A percentile compares a stretch with the other conserved stretches of the same genome.
Evolutionary conservation across 192 early-diverging fungal genomes (phyloP).

Genomic region (Mortierella antarctica): DNA sequence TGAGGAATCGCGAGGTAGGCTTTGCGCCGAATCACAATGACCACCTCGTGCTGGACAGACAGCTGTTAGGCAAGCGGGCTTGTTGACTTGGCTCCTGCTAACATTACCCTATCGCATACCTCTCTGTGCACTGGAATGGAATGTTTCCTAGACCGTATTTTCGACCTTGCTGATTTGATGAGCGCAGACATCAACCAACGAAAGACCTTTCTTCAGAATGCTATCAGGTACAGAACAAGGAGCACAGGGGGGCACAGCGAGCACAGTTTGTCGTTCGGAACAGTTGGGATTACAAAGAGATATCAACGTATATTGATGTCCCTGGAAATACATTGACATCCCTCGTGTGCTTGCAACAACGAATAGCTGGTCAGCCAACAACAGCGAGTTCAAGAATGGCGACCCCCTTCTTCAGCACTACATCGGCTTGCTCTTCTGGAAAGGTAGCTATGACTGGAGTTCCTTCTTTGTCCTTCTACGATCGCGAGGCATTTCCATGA

Average conservation of each 20-base stretch:
- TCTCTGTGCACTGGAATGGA: not conserved
- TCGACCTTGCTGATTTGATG: constrained; percentile 51
- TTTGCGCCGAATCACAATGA: not conserved
- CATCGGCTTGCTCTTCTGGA: constrained; percentile 73
- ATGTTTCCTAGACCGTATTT: constrained; percentile 44
- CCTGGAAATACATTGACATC: not conserved
- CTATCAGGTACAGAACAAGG: constrained; percentile 56
- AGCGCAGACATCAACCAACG: constrained; percentile 42
- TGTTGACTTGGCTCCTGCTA: no score
- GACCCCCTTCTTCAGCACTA: constrained; percentile 82
- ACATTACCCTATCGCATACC: not conserved
- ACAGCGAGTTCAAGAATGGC: constrained; percentile 66
- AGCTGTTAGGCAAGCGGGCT: no score
- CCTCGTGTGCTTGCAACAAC: not conserved
- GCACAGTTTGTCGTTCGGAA: no score
- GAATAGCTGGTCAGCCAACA: constrained; percentile 70
- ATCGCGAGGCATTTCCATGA: not conserved
- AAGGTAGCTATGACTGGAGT: constrained; percentile 54
- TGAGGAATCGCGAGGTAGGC: constrained; percentile 72
- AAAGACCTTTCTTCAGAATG: constrained; percentile 63
- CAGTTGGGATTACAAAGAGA: not conserved
- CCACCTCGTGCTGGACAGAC: no score
- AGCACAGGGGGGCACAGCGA: not conserved
- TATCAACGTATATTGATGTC: not conserved
- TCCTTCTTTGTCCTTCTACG: not conserved